A percentile compares a stretch with the other conserved stretches of the same genome.
Evolutionary conservation across 768 basidiomycete genomes (phyloP).

Genomic region (Gymnopilus junonius): DNA sequence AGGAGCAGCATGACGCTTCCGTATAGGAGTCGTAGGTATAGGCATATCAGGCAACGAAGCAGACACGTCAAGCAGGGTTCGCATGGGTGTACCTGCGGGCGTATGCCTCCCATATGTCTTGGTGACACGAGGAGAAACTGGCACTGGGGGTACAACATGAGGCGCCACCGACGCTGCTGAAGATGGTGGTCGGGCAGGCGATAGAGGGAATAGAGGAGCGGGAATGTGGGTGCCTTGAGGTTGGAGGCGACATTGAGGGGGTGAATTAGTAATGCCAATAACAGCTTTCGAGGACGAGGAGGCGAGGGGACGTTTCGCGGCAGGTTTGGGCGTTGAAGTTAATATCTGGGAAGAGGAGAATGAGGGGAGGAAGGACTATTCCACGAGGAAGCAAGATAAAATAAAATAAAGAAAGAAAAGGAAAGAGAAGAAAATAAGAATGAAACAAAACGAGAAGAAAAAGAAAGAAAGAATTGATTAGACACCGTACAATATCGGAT

Average conservation of each 20-base stretch:
- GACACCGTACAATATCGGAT: too few species aligned
- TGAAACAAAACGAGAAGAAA: not conserved
- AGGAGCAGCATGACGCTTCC: not conserved
- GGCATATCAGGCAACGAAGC: conserved; percentile 24
- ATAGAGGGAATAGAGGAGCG: not conserved
- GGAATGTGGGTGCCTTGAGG: not conserved
- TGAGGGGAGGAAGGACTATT: conserved; percentile 20
- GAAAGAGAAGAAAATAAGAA: not conserved
- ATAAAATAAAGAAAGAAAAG: not conserved
- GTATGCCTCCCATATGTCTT: conserved; percentile 12
- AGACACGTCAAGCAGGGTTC: conserved; percentile 8
- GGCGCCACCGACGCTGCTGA: not conserved
- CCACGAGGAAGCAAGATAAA: not conserved
- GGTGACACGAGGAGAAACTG: conserved; percentile 21
- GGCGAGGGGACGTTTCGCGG: conserved; percentile 21
- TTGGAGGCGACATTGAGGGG: conserved; percentile 15
- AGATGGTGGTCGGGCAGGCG: not conserved
- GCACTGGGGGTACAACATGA: not conserved
- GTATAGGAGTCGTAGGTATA: conserved; percentile 12
- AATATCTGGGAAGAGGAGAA: conserved; percentile 22
- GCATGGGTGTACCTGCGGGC: not conserved
- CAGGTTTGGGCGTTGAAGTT: conserved; percentile 29
- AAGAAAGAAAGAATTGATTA: too few species aligned
- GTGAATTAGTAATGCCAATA: conserved; percentile 30
- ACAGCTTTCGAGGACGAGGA: conserved; percentile 39